Base-by-base conservation (phyloP, 805 yeast genomes). In the Candida ponderosae region DNA sequence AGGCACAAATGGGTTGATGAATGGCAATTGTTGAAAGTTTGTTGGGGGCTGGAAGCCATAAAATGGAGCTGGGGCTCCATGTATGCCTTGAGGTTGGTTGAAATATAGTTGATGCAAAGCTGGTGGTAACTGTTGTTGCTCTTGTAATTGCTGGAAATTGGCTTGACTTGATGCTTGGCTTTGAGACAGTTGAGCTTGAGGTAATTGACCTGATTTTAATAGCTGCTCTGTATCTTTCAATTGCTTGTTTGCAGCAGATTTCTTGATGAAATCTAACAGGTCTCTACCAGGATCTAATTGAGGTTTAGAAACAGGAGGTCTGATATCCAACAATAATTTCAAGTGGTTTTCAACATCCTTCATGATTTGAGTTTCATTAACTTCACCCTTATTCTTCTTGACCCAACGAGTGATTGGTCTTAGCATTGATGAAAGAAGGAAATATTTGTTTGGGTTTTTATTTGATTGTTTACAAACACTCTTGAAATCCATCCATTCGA, bases 251-350 rank as follows among this genome's bases (percentile, higher is more conserved):
- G 54, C 56, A 7, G 71, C 66, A 15, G 74, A 71, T 33, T 60
- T 56, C 44, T 72, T 76, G 41, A 83, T 64, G 54, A 81, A 69
- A 43, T 80, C 74, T 49, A 83, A 68, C 40, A 83, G 57, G 37
- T 81, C 90, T 66, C 90, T 78, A 26, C 93, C 93, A 1, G 88
- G 87, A 57, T 82, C 90, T 21, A 57, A 54, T 27, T 50, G 51
- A 21, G 55, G 52, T 30, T 53, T 41, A 41, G 60, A 44, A 24
- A 11, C n/a, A 38, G 57, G 48, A 40, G 49, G 56, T 30, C 70
- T 69, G 31, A 83, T 64, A 31, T 87, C 88, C 50, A 83, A 63
- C 43, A 80, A 63, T 14, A 64, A 57, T 62, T 81, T 82, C 66
- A 83, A 68, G 54, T 74, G 77, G 14, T 66, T 53, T 49, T 84